A percentile compares a stretch with the other conserved stretches of the same genome.
Evolutionary conservation across 1,284 basidiomycete genomes (phyloP).

Genomic region (Leccinum fallax): DNA sequence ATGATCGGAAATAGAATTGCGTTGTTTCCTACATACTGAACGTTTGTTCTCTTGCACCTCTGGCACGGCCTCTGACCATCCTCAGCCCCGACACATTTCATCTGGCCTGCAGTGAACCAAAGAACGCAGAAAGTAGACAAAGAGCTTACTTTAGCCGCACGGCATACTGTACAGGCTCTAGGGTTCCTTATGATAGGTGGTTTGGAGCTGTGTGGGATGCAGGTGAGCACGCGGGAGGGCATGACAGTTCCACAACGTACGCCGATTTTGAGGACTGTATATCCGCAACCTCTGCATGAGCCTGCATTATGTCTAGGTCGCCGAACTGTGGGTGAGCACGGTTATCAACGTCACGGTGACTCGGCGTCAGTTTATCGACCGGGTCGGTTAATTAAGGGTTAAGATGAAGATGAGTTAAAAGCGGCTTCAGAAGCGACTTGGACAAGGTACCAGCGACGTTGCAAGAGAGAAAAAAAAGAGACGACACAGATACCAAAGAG

Average conservation of each 20-base stretch:
- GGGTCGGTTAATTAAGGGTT: constrained; percentile 43
- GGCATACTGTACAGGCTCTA: constrained; percentile 79
- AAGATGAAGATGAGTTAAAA: constrained; percentile 32
- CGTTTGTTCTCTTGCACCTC: constrained; percentile 75
- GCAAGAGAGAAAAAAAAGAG: constrained; percentile 4
- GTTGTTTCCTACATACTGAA: constrained; percentile 53
- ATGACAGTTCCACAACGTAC: constrained; percentile 20
- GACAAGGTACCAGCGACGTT: constrained; percentile 1
- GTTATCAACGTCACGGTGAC: constrained; percentile 44
- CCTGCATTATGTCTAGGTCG: constrained; percentile 31
- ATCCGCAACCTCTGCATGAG: constrained; percentile 31
- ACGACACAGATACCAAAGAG: constrained; percentile 9
- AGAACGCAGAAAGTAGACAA: constrained; percentile 17
- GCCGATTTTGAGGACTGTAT: constrained; percentile 35
- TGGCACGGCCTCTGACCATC: constrained; percentile 76
- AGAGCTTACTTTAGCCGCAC: constrained; percentile 69
- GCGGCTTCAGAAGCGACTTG: constrained; percentile 9
- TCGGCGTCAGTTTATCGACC: constrained; percentile 44
- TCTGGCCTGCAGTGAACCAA: constrained; percentile 47
- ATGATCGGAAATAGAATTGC: constrained; percentile 10
- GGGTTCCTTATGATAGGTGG: constrained; percentile 69
- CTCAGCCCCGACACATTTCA: constrained; percentile 86
- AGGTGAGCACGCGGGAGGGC: constrained; percentile 13
- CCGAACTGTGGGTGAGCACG: constrained; percentile 25
- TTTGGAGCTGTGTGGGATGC: constrained; percentile 40